These are phyloP conservation scores for Raphanus raphanistrum DNA, from an alignment of 345 rosid species.

Conservation along the genomic window DNA sequence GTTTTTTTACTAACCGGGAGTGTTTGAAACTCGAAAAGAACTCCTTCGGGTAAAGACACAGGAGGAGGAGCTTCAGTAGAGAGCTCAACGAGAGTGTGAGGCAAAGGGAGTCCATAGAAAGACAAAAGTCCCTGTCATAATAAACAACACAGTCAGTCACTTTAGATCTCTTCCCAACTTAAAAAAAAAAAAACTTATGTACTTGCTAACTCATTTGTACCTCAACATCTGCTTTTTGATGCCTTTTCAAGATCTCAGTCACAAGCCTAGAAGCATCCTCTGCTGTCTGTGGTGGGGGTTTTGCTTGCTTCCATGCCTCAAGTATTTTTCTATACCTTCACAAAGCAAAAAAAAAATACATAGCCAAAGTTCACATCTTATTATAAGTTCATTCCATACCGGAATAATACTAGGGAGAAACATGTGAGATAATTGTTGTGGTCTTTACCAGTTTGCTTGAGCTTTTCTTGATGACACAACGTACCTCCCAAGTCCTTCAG, in stretches of 20 bases:
- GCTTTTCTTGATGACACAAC: slow-evolving; percentile 82
- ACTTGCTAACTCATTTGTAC: slow-evolving; percentile 39
- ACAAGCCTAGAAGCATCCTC: slow-evolving; percentile 75
- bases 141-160: not conserved
- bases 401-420: not conserved
- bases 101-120: slow-evolving; percentile 81
- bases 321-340: slow-evolving; percentile 76
- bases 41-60: slow-evolving; percentile 55
- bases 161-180: not conserved
- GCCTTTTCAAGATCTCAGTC: slow-evolving; percentile 50
- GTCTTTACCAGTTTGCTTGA: slow-evolving; percentile 79
- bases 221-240: slow-evolving; percentile 82
- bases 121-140: slow-evolving; percentile 62
- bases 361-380: slow-evolving; percentile 8
- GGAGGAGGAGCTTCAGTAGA: slow-evolving; percentile 54
- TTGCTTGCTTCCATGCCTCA: slow-evolving; percentile 83
- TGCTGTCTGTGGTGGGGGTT: slow-evolving; percentile 72
- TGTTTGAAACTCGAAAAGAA: slow-evolving; percentile 59
- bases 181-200: not conserved
- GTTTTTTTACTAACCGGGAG: slow-evolving; percentile 57
- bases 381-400: no score
- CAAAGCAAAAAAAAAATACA: not conserved
- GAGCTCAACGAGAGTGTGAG: slow-evolving; percentile 41
- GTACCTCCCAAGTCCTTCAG: slow-evolving; percentile 61
- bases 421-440: not conserved